Conservation (phyloP, 805 yeast genomes). For the Schizosaccharomyces pombe region ASM294v3 CU329670.1:133501-134000, state of each 20-base stretch:
- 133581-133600: conserved; percentile 57
- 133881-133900: conserved; percentile 54
- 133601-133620: conserved; percentile 39
- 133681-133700: conserved; percentile 51
- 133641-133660: conserved; percentile 91
- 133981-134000: conserved; percentile 79
- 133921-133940: conserved; percentile 73
- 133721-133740: conserved; percentile 69
- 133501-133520: conserved; percentile 24
- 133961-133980: conserved; percentile 77
- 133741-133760: conserved; percentile 64
- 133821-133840: conserved; percentile 27
- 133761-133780: conserved; percentile 47
- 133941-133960: conserved; percentile 72
- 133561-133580: conserved; percentile 74
- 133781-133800: too few species aligned
- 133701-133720: conserved; percentile 63
- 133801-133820: conserved; percentile 36
- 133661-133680: conserved; percentile 49
- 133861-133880: too few species aligned
- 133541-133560: conserved; percentile 66
- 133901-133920: conserved; percentile 41
- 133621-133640: conserved; percentile 61
- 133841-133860: conserved; percentile 36
- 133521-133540: conserved; percentile 54